Evolutionary conservation across 495 filamentous ascomycete genomes (phyloP).

Genomic region (Podospora appendiculata): DNA sequence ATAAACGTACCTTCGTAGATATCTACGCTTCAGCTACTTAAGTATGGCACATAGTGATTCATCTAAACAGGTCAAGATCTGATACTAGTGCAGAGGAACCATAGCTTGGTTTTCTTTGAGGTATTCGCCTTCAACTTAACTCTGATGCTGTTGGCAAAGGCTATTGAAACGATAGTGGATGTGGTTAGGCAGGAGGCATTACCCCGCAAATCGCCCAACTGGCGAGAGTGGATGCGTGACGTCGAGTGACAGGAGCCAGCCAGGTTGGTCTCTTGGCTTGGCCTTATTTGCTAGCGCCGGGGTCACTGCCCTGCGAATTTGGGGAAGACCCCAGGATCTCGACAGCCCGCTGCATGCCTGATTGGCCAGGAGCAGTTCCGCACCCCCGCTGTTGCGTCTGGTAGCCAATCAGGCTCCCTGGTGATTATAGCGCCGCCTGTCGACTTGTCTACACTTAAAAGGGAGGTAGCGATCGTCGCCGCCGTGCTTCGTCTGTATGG

Average conservation of each 20-base stretch:
- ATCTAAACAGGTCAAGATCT: no score
- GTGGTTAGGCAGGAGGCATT: neutral
- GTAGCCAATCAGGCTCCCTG: conserved; percentile 13
- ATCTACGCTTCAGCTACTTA: no score
- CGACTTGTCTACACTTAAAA: conserved; percentile 2
- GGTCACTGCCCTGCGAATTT: neutral
- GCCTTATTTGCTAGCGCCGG: neutral
- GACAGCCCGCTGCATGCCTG: conserved; percentile 2
- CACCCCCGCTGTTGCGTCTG: neutral
- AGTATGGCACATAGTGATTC: no score
- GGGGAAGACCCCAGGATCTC: neutral
- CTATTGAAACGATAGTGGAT: no score
- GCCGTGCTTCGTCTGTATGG: neutral
- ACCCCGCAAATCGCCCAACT: conserved; percentile 12
- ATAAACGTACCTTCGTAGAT: no score
- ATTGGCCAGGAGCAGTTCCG: conserved; percentile 8
- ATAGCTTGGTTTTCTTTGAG: no score
- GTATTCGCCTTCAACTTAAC: no score
- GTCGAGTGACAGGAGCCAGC: conserved; percentile 2
- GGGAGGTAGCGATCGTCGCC: conserved; percentile 9
- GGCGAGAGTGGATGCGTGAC: conserved; percentile 9
- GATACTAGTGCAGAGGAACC: no score
- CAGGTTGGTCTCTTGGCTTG: neutral
- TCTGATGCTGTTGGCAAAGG: no score
- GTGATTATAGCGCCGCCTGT: conserved; percentile 7